Percentiles rank a stretch among this genome's conserved stretches.
These are phyloP conservation scores for Bipolaris bicolor DNA, from an alignment of 2,329 filamentous ascomycete species.

Conservation along the genomic window DNA sequence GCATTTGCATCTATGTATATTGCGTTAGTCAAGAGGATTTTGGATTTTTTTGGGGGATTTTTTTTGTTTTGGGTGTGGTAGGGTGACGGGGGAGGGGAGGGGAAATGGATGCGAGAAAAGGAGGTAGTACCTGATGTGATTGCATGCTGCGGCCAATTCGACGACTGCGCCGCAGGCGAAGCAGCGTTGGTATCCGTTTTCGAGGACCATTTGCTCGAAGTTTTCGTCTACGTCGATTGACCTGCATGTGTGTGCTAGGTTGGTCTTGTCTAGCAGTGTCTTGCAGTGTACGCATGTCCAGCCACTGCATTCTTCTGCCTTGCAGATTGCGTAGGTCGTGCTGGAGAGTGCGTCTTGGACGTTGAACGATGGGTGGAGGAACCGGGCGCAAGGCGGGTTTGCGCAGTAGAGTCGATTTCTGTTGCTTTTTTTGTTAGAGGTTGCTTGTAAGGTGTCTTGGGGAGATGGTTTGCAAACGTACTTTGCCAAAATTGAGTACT, in stretches of 20 bases:
- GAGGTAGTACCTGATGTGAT: conserved; percentile 33
- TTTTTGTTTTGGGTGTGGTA: neutral
- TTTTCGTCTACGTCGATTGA: conserved; percentile 28
- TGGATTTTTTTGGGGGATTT: no score
- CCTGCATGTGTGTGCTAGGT: conserved; percentile 28
- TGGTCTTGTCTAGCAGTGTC: conserved; percentile 14
- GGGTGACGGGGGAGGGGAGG: neutral
- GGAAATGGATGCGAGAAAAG: no score
- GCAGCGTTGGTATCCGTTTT: conserved; percentile 41
- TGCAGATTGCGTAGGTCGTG: conserved; percentile 32
- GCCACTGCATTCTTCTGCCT: conserved; percentile 24
- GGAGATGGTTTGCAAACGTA: conserved; percentile 17
- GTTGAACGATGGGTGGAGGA: conserved; percentile 30
- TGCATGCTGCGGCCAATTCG: conserved; percentile 43
- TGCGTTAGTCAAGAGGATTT: no score
- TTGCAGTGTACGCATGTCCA: conserved; percentile 38
- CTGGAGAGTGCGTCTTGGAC: conserved; percentile 17
- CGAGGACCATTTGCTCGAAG: conserved; percentile 31
- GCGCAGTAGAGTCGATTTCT: conserved; percentile 41
- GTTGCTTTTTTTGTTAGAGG: neutral
- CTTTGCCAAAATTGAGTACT: conserved; percentile 38
- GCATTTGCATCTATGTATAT: conserved; percentile 28
- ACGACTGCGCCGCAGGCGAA: conserved; percentile 31
- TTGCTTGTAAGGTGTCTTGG: neutral
- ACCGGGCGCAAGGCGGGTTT: conserved; percentile 27